Evolutionary conservation across 129 eudicot species (phyloP).

Genomic region (Smallanthus sonchifolius): DNA sequence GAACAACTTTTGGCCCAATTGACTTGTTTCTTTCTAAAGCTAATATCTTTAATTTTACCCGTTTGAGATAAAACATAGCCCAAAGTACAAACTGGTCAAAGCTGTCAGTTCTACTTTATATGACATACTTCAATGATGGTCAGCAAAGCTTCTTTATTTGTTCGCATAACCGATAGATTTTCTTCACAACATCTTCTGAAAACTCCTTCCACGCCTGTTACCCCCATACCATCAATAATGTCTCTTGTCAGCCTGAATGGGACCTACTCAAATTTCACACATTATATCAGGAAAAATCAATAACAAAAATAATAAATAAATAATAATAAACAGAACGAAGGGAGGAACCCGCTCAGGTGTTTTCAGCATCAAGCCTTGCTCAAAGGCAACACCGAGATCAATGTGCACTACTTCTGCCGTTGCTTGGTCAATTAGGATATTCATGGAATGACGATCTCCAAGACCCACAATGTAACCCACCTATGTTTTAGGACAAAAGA

Average conservation of each 20-base stretch:
- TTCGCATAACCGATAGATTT: conserved; percentile 89
- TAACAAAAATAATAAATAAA: not conserved
- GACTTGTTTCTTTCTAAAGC: not conserved
- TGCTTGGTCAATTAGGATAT: conserved; percentile 86
- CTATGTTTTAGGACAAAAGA: conserved; percentile 24
- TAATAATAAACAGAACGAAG: not conserved
- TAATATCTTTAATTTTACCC: not conserved
- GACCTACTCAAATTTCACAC: conserved; percentile 39
- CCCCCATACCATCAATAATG: conserved; percentile 96
- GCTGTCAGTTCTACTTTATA: not conserved
- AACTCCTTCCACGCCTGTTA: conserved; percentile 97
- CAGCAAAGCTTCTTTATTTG: conserved; percentile 89
- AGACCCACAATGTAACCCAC: conserved; percentile 99
- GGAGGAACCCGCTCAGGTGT: conserved; percentile 88
- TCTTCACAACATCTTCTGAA: conserved; percentile 96
- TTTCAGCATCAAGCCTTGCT: conserved; percentile 97
- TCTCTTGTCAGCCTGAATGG: conserved; percentile 96
- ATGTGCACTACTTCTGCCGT: conserved; percentile 98
- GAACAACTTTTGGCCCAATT: not conserved
- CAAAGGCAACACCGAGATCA: conserved; percentile 98
- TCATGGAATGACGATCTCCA: conserved; percentile 96
- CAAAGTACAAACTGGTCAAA: not conserved
- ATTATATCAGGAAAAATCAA: not conserved
- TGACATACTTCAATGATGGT: conserved; percentile 75
- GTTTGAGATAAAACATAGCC: not conserved